A percentile compares a stretch with the other conserved stretches of the same genome.
Conservation (phyloP, 2,329 filamentous ascomycete species). For the Verruconis gallopava region DNA sequence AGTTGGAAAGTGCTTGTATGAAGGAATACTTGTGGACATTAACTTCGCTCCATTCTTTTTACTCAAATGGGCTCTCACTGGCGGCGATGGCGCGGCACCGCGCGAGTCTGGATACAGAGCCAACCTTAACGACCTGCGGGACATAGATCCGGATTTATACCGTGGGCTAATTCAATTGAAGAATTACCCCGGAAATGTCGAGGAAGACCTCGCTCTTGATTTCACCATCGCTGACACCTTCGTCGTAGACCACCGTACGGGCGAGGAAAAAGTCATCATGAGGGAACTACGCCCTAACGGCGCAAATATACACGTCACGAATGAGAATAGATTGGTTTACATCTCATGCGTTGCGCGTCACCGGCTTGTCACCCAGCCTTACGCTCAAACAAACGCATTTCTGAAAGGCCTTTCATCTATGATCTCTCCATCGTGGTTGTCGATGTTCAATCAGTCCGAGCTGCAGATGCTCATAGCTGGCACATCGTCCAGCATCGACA, state of each 20-base stretch:
- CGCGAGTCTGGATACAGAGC: conserved; percentile 66
- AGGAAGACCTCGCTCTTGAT: conserved; percentile 61
- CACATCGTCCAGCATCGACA: conserved; percentile 71
- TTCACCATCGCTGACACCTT: conserved; percentile 75
- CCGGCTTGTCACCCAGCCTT: conserved; percentile 68
- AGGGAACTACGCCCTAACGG: conserved; percentile 67
- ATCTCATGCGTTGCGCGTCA: conserved; percentile 85
- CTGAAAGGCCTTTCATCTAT: conserved; percentile 74
- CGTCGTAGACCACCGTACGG: conserved; percentile 20
- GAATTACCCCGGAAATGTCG: conserved; percentile 69
- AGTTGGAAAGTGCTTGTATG: conserved; percentile 93
- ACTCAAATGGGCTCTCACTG: conserved; percentile 80
- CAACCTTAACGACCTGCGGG: conserved; percentile 87
- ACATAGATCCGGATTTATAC: conserved; percentile 84
- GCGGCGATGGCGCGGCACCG: conserved; percentile 47
- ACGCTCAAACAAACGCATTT: conserved; percentile 74
- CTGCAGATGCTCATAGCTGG: conserved; percentile 88
- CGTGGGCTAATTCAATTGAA: conserved; percentile 73
- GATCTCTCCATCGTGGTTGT: conserved; percentile 84
- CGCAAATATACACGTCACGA: conserved; percentile 66
- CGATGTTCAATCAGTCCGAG: conserved; percentile 97
- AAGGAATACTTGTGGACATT: conserved; percentile 88
- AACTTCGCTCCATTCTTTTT: conserved; percentile 92
- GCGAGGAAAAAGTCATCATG: conserved; percentile 47
- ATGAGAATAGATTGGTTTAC: conserved; percentile 87